Evolutionary conservation across 176 grass and related monocot genomes (phyloP).

Genomic region (Phoenix dactylifera): DNA sequence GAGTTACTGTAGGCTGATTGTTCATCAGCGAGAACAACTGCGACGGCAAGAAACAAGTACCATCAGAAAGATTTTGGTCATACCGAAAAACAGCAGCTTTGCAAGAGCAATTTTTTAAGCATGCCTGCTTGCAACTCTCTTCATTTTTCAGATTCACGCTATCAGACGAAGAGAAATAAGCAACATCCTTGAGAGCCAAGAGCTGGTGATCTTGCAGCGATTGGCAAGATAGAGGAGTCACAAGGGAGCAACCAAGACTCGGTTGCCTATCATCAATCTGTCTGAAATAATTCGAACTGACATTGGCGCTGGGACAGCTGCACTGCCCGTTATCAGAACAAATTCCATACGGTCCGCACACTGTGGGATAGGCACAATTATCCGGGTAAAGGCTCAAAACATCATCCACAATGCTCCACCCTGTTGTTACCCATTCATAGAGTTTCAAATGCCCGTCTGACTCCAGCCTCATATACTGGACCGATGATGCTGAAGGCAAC

Average conservation of each 20-base stretch:
- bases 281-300: not conserved
- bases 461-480: conserved; percentile 48
- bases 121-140: conserved; percentile 60
- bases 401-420: conserved; percentile 24
- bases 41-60: conserved; percentile 44
- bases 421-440: conserved; percentile 27
- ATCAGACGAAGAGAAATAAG: conserved; percentile 34
- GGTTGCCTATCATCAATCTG: conserved; percentile 20
- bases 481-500: conserved; percentile 21
- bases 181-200: conserved; percentile 31
- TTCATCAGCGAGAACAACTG: conserved; percentile 58
- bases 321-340: conserved; percentile 31
- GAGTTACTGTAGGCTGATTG: conserved; percentile 26
- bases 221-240: conserved; percentile 48
- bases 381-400: conserved; percentile 30
- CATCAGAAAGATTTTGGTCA: conserved; percentile 24
- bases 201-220: conserved; percentile 35
- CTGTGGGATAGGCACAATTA: conserved; percentile 44
- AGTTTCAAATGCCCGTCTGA: conserved; percentile 45
- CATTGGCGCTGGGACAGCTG: conserved; percentile 27
- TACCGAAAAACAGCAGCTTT: conserved; percentile 44
- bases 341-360: conserved; percentile 56
- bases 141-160: conserved; percentile 17
- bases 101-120: conserved; percentile 70
- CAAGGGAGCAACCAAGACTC: conserved; percentile 25